phyloP scores from a whole-genome alignment of 2,329 filamentous ascomycete species.

The Cytospora paraplurivora region DNA sequence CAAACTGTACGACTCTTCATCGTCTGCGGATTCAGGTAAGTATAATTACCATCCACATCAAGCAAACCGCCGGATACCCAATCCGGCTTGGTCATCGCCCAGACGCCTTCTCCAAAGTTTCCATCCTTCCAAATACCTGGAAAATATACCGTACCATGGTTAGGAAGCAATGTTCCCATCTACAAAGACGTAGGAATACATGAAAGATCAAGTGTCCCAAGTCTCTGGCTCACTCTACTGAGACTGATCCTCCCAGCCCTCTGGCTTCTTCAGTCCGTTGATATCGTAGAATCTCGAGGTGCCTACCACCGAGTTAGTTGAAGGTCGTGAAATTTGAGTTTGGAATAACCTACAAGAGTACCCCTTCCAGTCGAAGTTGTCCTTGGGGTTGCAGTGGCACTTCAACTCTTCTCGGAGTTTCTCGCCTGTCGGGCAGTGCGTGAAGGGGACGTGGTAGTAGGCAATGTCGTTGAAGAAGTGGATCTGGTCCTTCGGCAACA shows the following conservation, averaged over 20 bases:
- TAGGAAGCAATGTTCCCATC: neutral
- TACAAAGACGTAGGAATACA: conserved; percentile 15
- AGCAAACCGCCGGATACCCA: conserved; percentile 17
- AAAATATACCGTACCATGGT: conserved; percentile 1
- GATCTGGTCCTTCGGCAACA: conserved; percentile 89
- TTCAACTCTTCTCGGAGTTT: conserved; percentile 80
- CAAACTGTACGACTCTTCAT: neutral
- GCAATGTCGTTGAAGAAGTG: conserved; percentile 99
- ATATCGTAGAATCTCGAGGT: conserved; percentile 85
- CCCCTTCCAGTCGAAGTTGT: conserved; percentile 99
- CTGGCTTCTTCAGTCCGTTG: conserved; percentile 79
- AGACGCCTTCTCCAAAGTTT: conserved; percentile 26
- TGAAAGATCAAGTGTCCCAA: conserved; percentile 4
- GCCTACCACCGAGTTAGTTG: conserved; percentile 50
- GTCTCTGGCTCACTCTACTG: conserved; percentile 40
- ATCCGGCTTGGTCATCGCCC: conserved; percentile 18
- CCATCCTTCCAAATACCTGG: conserved; percentile 16
- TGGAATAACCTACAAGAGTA: conserved; percentile 78
- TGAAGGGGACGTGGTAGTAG: conserved; percentile 97
- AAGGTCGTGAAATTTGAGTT: conserved; percentile 23
- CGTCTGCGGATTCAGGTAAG: neutral
- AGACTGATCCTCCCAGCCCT: conserved; percentile 77
- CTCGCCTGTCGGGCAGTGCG: conserved; percentile 92
- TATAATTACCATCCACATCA: conserved; percentile 12
- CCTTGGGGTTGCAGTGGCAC: conserved; percentile 91